Percentiles rank a stretch among this genome's conserved stretches.
Conservation (phyloP, 306 rosid species). For the Acacia crassicarpa region DNA sequence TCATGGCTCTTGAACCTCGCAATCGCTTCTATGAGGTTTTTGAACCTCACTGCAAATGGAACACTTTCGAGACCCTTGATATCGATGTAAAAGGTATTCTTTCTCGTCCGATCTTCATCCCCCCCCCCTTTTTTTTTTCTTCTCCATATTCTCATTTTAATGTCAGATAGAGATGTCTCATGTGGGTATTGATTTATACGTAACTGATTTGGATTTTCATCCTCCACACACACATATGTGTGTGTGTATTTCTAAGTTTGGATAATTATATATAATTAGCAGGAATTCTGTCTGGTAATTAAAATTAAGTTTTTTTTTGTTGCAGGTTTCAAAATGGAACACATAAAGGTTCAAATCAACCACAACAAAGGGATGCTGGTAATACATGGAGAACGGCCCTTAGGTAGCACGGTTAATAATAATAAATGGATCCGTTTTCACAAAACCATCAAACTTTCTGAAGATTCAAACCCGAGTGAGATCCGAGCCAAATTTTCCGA, state of each 20-base stretch:
- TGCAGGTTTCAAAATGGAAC: neutral
- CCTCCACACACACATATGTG: too few species aligned
- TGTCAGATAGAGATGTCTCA: neutral
- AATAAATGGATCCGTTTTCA: neutral
- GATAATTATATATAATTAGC: too few species aligned
- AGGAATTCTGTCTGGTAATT: neutral
- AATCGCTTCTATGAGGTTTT: neutral
- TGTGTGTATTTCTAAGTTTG: too few species aligned
- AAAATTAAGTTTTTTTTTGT: neutral
- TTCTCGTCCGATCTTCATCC: neutral
- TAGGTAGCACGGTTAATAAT: neutral
- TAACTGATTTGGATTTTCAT: too few species aligned
- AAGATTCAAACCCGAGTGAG: neutral
- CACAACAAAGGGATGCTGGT: neutral
- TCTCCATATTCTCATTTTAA: neutral
- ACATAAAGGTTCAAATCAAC: neutral
- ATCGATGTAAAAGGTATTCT: neutral
- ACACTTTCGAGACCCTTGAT: neutral
- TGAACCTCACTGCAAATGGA: slow-evolving; percentile 6
- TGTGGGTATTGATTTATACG: neutral
- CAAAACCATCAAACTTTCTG: neutral
- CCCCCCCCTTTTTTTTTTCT: too few species aligned
- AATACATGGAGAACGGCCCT: neutral
- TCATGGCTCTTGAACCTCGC: neutral
- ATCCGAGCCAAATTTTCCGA: neutral